These are phyloP conservation scores for Microascus cirrosus DNA, from an alignment of 2,329 filamentous ascomycete species.

Conservation along the genomic window DNA sequence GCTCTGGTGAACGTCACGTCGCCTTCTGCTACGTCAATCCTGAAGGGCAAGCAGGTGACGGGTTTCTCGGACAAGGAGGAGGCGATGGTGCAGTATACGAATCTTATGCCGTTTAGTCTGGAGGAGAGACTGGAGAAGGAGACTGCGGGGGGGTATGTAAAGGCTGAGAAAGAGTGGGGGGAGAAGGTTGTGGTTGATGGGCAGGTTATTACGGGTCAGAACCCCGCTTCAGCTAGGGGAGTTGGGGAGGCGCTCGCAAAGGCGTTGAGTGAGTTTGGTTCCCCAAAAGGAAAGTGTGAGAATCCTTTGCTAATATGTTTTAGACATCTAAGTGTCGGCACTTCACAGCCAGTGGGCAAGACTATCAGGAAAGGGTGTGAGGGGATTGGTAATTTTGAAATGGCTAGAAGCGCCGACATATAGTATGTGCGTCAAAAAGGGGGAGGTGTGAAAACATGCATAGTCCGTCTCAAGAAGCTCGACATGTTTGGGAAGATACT, in stretches of 20 bases:
- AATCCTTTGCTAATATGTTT: not conserved
- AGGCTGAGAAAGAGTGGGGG: slow-evolving; percentile 38
- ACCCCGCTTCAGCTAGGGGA: slow-evolving; percentile 38
- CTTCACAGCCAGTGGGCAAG: too few species aligned
- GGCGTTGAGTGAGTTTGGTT: slow-evolving; percentile 20
- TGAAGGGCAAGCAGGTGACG: slow-evolving; percentile 46
- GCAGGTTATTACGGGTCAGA: slow-evolving; percentile 45
- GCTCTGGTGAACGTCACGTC: slow-evolving; percentile 48
- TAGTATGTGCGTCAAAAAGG: not conserved
- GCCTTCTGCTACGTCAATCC: slow-evolving; percentile 36
- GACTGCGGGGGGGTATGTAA: slow-evolving; percentile 42
- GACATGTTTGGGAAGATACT: too few species aligned
- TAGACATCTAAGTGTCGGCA: not conserved
- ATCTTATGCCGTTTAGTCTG: slow-evolving; percentile 46
- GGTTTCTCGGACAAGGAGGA: slow-evolving; percentile 52
- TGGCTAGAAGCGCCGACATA: not conserved
- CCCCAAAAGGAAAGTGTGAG: not conserved
- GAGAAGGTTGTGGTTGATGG: slow-evolving; percentile 39
- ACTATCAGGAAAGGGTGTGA: too few species aligned
- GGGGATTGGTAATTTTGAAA: too few species aligned
- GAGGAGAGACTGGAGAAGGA: slow-evolving; percentile 41
- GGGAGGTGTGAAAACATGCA: not conserved
- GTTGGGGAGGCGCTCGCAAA: slow-evolving; percentile 40
- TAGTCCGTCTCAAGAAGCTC: not conserved
- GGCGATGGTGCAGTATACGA: slow-evolving; percentile 31